Percentiles rank a stretch among this genome's conserved stretches.
Conservation (phyloP, 2,329 filamentous ascomycete species). For the Pyricularia pennisetigena region DNA sequence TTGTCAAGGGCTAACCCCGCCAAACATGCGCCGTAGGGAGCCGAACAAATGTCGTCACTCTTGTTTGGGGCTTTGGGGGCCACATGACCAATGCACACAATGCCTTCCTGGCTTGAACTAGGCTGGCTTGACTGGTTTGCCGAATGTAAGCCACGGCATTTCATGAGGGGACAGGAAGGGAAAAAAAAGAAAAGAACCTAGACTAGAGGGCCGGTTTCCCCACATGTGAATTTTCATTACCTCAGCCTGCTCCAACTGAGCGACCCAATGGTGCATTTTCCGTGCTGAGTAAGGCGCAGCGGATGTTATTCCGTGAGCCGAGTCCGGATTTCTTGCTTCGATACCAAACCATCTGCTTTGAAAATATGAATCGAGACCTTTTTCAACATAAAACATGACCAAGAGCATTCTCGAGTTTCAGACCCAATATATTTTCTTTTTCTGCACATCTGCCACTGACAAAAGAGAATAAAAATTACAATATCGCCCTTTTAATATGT, state of each 20-base stretch:
- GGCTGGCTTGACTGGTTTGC: no score
- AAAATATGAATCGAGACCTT: neutral
- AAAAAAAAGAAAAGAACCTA: neutral
- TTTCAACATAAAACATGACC: neutral
- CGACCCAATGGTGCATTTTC: neutral
- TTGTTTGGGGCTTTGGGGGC: neutral
- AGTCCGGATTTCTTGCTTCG: neutral
- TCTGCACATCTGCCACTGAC: neutral
- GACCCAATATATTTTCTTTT: neutral
- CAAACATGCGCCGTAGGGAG: neutral
- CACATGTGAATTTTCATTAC: neutral
- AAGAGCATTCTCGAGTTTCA: neutral
- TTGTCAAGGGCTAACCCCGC: neutral
- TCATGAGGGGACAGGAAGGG: no score
- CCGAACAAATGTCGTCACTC: constrained; percentile 3
- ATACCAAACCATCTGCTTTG: neutral
- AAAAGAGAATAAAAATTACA: neutral
- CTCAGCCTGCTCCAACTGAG: neutral
- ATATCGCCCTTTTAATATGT: neutral
- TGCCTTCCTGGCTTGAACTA: neutral
- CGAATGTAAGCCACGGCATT: neutral
- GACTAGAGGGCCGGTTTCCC: neutral
- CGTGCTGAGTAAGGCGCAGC: neutral
- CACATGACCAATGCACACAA: neutral
- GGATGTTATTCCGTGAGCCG: constrained; percentile 1